Percentiles rank a stretch among this genome's conserved stretches.
phyloP scores from a whole-genome alignment of 768 basidiomycete species.

The Lepiota brunneoincarnata region DNA sequence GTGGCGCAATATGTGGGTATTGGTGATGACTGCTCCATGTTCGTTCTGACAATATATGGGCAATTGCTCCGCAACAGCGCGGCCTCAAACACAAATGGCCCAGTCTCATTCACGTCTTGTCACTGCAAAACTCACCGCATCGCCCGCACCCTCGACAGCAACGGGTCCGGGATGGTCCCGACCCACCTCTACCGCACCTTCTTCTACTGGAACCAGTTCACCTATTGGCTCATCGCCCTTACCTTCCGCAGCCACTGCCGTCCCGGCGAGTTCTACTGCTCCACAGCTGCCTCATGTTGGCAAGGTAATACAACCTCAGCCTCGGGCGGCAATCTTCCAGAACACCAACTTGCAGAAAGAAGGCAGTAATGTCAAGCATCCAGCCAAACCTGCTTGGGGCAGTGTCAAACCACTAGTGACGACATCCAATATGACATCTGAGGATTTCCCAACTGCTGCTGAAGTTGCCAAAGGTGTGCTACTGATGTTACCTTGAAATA shows the following conservation, averaged over 20 bases:
- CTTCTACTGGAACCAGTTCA: slow-evolving; percentile 41
- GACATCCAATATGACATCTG: slow-evolving; percentile 40
- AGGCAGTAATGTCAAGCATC: slow-evolving; percentile 28
- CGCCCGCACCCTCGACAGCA: slow-evolving; percentile 52
- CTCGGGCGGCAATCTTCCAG: slow-evolving; percentile 37
- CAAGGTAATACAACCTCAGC: slow-evolving; percentile 71
- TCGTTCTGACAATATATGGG: slow-evolving; percentile 10
- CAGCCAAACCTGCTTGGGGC: slow-evolving; percentile 70
- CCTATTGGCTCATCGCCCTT: slow-evolving; percentile 43
- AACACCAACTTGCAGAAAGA: slow-evolving; percentile 29
- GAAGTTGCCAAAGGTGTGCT: slow-evolving; percentile 85
- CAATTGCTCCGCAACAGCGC: slow-evolving; percentile 37
- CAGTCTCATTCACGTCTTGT: slow-evolving; percentile 77
- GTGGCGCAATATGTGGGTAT: slow-evolving; percentile 50
- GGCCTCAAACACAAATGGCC: slow-evolving; percentile 53
- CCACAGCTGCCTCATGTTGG: slow-evolving; percentile 56
- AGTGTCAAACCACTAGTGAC: slow-evolving; percentile 46
- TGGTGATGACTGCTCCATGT: slow-evolving; percentile 3
- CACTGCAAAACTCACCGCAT: slow-evolving; percentile 81
- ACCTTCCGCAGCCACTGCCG: slow-evolving; percentile 30
- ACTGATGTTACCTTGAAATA: background rate
- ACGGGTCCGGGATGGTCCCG: slow-evolving; percentile 64
- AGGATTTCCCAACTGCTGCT: slow-evolving; percentile 94
- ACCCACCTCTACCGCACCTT: slow-evolving; percentile 69
- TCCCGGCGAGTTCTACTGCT: slow-evolving; percentile 31